phyloP scores from a whole-genome alignment of 2,329 filamentous ascomycete species.

The Talaromyces sp. region DNA sequence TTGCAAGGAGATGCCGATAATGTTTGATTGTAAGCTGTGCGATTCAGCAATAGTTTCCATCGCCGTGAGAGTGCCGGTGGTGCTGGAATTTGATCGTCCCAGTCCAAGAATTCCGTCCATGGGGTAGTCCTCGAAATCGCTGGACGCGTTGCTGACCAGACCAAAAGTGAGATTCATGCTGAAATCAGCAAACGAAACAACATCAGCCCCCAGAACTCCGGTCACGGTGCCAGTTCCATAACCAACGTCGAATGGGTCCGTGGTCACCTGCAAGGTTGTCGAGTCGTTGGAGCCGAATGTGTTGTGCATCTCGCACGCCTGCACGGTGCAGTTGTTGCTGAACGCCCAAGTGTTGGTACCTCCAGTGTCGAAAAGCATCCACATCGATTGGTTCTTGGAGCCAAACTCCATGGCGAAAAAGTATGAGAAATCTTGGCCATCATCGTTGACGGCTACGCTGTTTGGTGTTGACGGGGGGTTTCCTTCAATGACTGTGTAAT shows the following conservation, averaged over 20 bases:
- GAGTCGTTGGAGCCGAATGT: slow-evolving; percentile 65
- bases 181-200: slow-evolving; percentile 61
- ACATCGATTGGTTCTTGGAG: slow-evolving; percentile 45
- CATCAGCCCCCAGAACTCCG: slow-evolving; percentile 63
- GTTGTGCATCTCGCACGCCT: slow-evolving; percentile 64
- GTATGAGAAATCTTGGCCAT: slow-evolving; percentile 52
- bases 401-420: slow-evolving; percentile 49
- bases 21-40: slow-evolving; percentile 56
- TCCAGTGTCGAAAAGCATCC: slow-evolving; percentile 52
- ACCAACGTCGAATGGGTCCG: slow-evolving; percentile 57
- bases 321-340: slow-evolving; percentile 60
- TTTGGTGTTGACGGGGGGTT: slow-evolving; percentile 37
- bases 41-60: slow-evolving; percentile 56
- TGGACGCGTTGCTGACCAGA: slow-evolving; percentile 63
- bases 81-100: slow-evolving; percentile 56
- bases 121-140: slow-evolving; percentile 71
- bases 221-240: slow-evolving; percentile 75
- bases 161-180: slow-evolving; percentile 65
- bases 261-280: slow-evolving; percentile 52
- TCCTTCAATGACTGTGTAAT: slow-evolving; percentile 41
- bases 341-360: slow-evolving; percentile 77
- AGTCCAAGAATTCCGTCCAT: slow-evolving; percentile 86
- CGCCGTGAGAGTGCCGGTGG: slow-evolving; percentile 7
- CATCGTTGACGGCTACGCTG: slow-evolving; percentile 49
- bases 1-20: slow-evolving; percentile 68